These are phyloP conservation scores for Alternaria dauci DNA, from an alignment of 2,329 filamentous ascomycete genomes.

Conservation along the genomic window DNA sequence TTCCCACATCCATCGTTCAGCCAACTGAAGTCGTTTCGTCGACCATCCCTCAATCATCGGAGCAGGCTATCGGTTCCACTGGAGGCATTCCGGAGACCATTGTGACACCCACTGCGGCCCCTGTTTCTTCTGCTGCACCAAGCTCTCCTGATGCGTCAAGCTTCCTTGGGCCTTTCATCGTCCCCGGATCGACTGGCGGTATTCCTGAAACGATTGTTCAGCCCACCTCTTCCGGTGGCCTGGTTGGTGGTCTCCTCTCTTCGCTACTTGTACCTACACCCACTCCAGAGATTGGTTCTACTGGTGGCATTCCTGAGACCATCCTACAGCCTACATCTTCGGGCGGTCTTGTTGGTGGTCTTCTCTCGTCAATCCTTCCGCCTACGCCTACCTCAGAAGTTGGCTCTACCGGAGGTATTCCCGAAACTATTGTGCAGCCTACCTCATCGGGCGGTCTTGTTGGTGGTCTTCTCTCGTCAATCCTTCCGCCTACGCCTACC, in stretches of 20 bases:
- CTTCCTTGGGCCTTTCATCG: constrained; percentile 36
- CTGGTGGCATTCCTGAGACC: constrained; percentile 24
- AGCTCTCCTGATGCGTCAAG: constrained; percentile 23
- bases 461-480: constrained; percentile 4
- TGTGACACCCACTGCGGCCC: constrained; percentile 25
- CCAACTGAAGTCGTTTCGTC: constrained; percentile 22
- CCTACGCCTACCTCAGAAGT: constrained; percentile 22
- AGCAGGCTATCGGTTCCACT: constrained; percentile 21
- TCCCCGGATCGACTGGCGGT: constrained; percentile 34
- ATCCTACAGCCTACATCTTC: constrained; percentile 16
- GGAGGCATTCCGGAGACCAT: constrained; percentile 29
- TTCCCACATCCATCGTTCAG: constrained; percentile 30
- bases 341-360: constrained; percentile 16
- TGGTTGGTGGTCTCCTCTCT: constrained; percentile 24
- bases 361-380: constrained; percentile 23
- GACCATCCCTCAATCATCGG: constrained; percentile 16
- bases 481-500: constrained; percentile 25
- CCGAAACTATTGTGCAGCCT: constrained; percentile 19
- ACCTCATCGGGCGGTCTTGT: constrained; percentile 15
- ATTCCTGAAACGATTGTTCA: constrained; percentile 18
- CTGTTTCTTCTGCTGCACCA: constrained; percentile 15
- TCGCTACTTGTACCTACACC: constrained; percentile 23
- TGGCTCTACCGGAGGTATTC: constrained; percentile 24
- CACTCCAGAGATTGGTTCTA: constrained; percentile 13
- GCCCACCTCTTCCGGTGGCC: constrained; percentile 24